Conservation (phyloP, 1,139 yeast species). For the Pichia sp. region DNA sequence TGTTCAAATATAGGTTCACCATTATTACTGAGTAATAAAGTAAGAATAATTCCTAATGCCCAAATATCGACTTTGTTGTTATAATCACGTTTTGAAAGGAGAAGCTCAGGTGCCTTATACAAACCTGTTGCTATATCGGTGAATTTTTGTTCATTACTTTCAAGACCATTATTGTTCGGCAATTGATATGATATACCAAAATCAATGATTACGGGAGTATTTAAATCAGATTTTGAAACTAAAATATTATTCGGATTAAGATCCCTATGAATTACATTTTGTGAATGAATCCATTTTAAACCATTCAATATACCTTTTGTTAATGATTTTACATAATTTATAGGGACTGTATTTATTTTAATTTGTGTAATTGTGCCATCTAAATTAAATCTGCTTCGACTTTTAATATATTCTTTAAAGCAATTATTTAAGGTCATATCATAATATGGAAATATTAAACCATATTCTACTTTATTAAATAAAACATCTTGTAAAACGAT, state of each 20-base stretch:
- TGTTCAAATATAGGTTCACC: conserved; percentile 39
- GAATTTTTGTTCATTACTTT: conserved; percentile 42
- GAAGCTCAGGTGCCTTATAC: conserved; percentile 80
- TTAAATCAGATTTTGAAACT: conserved; percentile 32
- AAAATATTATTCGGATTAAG: conserved; percentile 76
- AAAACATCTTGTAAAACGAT: conserved; percentile 28
- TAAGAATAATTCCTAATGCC: conserved; percentile 66
- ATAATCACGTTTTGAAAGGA: conserved; percentile 65
- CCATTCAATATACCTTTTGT: conserved; percentile 43
- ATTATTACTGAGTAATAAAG: conserved; percentile 49
- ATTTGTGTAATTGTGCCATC: conserved; percentile 11
- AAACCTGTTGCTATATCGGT: conserved; percentile 73
- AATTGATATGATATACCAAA: conserved; percentile 63
- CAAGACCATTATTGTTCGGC: conserved; percentile 38
- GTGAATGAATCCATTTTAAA: conserved; percentile 43
- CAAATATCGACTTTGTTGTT: conserved; percentile 67
- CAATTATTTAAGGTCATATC: conserved; percentile 32
- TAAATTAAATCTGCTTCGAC: conserved; percentile 27
- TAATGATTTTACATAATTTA: conserved; percentile 29
- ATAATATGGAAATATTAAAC: conserved; percentile 38
- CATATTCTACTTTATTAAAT: conserved; percentile 33
- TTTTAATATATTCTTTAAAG: conserved; percentile 27
- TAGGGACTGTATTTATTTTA: conserved; percentile 28
- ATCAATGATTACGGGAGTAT: conserved; percentile 51
- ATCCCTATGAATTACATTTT: conserved; percentile 81